Evolutionary conservation across 1,139 yeast species (phyloP), one percentile per base, ranked within the genome.

Genomic region (Pichia sp.): DNA sequence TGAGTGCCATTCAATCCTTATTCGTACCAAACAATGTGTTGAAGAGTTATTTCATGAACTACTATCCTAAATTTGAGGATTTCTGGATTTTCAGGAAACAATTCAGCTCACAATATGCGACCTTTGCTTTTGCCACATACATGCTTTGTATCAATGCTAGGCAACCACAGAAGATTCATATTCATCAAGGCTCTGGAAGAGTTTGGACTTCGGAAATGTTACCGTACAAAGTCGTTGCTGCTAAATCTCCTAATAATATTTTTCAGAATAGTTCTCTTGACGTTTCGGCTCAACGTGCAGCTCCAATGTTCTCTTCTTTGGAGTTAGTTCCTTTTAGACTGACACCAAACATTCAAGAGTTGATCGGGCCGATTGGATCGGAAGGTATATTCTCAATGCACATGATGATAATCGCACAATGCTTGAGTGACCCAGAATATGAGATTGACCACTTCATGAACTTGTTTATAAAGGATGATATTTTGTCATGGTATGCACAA

Each of bases 11-110:
- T 46, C 97, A 91, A 59, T 72, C 94, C 1, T 65, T 82, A 52
- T 69, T 86, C 56, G 91, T 87, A 31, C 98, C 98, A 22, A 74
- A 85, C 13, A 81, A 87, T 3, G 81, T 91, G 19, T 65, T 91
- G 67, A 79, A 80, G 55, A 82, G 85, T 49, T 67, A 69, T 51
- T 72, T 73, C 47, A 60, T 80, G 40, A 69, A 69, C 3, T 64
- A 80, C 34, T 93, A 78, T 60, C 72, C 81, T 10, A 72, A 77
- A 39, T 93, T 83, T 58, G 96, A 85, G 57, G 96, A 91, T 54
- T 91, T 88, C 66, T 93, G 98, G 98, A 63, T 88, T 38, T 93
- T 93, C 79, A 74, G 97, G 45, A 88, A 88, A 53, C 96, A 87
- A 55, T 93, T 93, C 53, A 77, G 96, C 10, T 82, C 95, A 15